These are phyloP conservation scores for Chlamydomonas incerta DNA, from an alignment of 139 green algal species.

Conservation along the genomic window DNA sequence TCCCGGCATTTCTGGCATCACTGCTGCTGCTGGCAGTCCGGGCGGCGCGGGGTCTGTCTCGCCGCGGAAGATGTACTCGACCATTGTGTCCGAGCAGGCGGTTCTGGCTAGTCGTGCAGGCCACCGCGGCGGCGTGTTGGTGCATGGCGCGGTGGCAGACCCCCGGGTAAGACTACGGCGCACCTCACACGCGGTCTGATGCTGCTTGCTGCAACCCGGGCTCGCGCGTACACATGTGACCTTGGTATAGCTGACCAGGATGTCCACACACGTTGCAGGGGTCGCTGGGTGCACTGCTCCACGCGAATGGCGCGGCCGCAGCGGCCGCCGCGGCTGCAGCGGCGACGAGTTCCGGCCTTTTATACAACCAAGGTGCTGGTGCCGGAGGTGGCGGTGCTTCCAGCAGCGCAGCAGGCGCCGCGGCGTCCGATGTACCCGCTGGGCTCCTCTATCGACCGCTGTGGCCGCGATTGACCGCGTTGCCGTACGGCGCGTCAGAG, in stretches of 20 bases:
- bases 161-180: too few species aligned
- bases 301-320: too few species aligned
- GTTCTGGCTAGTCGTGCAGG: not conserved
- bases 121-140: not conserved
- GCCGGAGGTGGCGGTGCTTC: not conserved
- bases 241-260: too few species aligned
- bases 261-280: too few species aligned
- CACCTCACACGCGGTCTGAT: too few species aligned
- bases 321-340: not conserved
- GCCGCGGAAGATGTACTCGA: not conserved
- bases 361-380: not conserved
- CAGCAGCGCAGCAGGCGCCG: not conserved
- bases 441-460: constrained; percentile 26
- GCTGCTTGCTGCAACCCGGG: not conserved
- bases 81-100: not conserved
- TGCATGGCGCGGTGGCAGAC: not conserved
- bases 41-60: too few species aligned
- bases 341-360: not conserved
- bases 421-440: not conserved
- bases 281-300: not conserved
- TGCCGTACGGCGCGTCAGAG: constrained; percentile 23
- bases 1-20: too few species aligned
- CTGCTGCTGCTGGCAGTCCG: too few species aligned
- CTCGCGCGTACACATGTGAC: too few species aligned
- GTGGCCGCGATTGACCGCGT: constrained; percentile 19